Evolutionary conservation across 768 basidiomycete species (phyloP).

Genomic region (Chalciporus piperatus): DNA sequence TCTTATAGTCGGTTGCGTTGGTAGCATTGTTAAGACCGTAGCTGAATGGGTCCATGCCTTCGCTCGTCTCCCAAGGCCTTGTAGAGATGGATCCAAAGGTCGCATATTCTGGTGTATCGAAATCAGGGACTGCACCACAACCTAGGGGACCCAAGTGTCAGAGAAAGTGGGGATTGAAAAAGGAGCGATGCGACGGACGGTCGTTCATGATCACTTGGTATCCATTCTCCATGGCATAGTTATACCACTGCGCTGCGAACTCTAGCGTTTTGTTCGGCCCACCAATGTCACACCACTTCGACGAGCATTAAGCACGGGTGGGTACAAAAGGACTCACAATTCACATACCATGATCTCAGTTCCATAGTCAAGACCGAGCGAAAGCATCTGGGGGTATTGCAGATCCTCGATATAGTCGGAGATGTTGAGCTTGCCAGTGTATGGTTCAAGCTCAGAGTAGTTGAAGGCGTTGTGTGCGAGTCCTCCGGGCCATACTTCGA

Average conservation of each 20-base stretch:
- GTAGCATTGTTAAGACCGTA: slow-evolving; percentile 49
- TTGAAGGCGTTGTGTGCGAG: slow-evolving; percentile 53
- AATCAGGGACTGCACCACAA: slow-evolving; percentile 49
- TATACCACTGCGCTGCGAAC: slow-evolving; percentile 46
- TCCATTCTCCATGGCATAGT: slow-evolving; percentile 38
- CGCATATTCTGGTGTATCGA: slow-evolving; percentile 55
- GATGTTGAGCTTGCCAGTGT: slow-evolving; percentile 50
- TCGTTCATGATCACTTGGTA: slow-evolving; percentile 49
- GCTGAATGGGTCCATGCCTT: slow-evolving; percentile 55
- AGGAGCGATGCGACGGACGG: slow-evolving; percentile 23
- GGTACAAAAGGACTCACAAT: not conserved
- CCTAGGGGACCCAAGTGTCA: slow-evolving; percentile 29
- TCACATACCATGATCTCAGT: slow-evolving; percentile 52
- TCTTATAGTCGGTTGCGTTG: slow-evolving; percentile 43
- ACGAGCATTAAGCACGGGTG: slow-evolving; percentile 5
- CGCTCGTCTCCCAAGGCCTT: slow-evolving; percentile 54
- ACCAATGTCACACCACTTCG: slow-evolving; percentile 58
- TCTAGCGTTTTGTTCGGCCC: slow-evolving; percentile 45
- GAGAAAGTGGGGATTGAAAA: not conserved
- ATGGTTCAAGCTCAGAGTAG: slow-evolving; percentile 46
- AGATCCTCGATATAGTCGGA: slow-evolving; percentile 51
- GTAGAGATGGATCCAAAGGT: slow-evolving; percentile 46
- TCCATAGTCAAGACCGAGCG: slow-evolving; percentile 44
- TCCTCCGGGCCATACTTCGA: slow-evolving; percentile 49
- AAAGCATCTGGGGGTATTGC: slow-evolving; percentile 50